phyloP scores from a whole-genome alignment of 2,329 filamentous ascomycete genomes.

The Lojkania enalia region DNA sequence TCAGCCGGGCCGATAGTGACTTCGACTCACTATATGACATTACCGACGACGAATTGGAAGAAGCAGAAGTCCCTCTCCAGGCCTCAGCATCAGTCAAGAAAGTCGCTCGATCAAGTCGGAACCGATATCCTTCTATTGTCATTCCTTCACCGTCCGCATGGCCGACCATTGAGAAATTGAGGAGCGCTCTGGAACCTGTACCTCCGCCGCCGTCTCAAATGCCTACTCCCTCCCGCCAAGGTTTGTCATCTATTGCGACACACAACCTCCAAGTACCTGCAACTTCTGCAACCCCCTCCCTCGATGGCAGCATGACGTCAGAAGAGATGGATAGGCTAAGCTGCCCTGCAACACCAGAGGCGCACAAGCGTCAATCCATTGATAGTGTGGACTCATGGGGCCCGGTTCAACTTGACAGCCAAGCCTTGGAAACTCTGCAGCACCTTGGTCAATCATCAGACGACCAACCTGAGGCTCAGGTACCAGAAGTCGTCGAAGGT shows the following conservation, averaged over 20 bases:
- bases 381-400: constrained; percentile 66
- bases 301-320: constrained; percentile 85
- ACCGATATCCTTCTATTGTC: constrained; percentile 60
- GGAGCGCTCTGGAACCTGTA: constrained; percentile 59
- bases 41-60: constrained; percentile 74
- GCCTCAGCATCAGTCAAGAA: constrained; percentile 57
- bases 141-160: constrained; percentile 63
- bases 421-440: constrained; percentile 78
- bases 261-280: constrained; percentile 67
- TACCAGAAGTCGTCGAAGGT: constrained; percentile 49
- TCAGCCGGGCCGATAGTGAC: constrained; percentile 68
- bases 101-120: constrained; percentile 43
- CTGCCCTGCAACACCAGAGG: constrained; percentile 79
- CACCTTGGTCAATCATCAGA: constrained; percentile 58
- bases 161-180: constrained; percentile 60
- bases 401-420: constrained; percentile 68
- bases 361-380: constrained; percentile 45
- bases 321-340: constrained; percentile 84
- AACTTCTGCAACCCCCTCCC: constrained; percentile 79
- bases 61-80: constrained; percentile 56
- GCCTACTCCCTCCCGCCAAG: constrained; percentile 75
- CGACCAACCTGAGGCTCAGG: constrained; percentile 15
- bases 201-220: constrained; percentile 52
- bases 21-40: constrained; percentile 89
- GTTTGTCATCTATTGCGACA: constrained; percentile 69